Evolutionary conservation across 2,329 filamentous ascomycete species (phyloP), one percentile per base, ranked within the genome.

Genomic region (Talaromyces sp.): DNA sequence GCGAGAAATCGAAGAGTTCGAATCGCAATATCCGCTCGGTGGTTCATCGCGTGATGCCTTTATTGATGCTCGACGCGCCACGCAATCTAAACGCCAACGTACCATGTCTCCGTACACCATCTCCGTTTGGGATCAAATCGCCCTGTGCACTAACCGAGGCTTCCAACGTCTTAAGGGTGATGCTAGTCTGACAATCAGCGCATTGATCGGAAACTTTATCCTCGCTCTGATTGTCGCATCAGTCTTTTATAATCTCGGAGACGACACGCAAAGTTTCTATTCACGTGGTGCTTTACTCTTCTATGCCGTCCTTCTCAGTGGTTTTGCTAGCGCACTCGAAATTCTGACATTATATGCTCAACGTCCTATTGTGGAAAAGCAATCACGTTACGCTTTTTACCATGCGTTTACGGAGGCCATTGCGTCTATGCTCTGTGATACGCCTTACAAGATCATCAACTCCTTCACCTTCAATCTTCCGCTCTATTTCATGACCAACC

Each of bases 311-410:
- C 78, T 96, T 60, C 86, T 94, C 78, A 95, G 94, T 72, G 90
- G 89, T 48, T 94, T 95, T 67, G 81, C 86, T 61, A 88, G 85
- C 69, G 88, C 88, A 57, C 81, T 94, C 39, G 90, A 94, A 80
- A 94, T 96, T 69, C 74, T 94, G 35, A 91, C 89, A 0, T 81
- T 96, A 4, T 97, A 94, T 69, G 84, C 89, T 2, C 91, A 96
- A 81, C 87, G 92, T 37, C 88, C 89, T 1, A 96, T 96, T 66
- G 90, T 97, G 60, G 91, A 96, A 70, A 96, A 96, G 71, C 92
- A 97, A 66, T 77, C 81, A 57, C 85, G 88, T 59, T 96, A 96
- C 70, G 91, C 91, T 17, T 80, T 96, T 17, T 96, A 96, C 67
- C 92, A 96, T 67, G 91, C 92, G 0, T 91, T 88, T 9, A 88